Conservation (phyloP, 768 basidiomycete species). For the Rhizopogon rudus region DNA sequence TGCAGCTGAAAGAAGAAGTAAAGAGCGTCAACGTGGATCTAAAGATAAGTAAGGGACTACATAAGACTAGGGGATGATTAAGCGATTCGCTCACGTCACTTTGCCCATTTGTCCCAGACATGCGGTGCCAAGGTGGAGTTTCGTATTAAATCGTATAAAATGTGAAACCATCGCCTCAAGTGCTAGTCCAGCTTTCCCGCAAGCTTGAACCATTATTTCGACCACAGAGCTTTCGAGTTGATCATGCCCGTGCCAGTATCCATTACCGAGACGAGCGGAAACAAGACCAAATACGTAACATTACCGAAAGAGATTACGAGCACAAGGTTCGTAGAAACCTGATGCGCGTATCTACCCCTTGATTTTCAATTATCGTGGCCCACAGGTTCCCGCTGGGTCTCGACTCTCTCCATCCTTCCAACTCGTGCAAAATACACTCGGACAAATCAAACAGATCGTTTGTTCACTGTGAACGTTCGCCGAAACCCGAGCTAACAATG, state of each 20-base stretch:
- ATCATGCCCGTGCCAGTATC: slow-evolving; percentile 19
- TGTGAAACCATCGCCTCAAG: background rate
- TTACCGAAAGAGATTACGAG: slow-evolving; percentile 13
- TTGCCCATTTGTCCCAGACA: background rate
- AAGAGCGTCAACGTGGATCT: too few relatives aligned
- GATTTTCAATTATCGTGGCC: background rate
- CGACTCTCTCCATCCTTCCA: background rate
- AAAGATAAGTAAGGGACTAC: too few relatives aligned
- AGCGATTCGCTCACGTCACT: too few relatives aligned
- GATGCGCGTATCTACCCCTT: slow-evolving; percentile 2
- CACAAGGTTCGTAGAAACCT: slow-evolving; percentile 9
- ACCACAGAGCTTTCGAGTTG: background rate
- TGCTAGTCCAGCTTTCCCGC: background rate
- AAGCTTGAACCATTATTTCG: background rate
- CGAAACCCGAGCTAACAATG: background rate
- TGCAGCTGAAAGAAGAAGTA: too few relatives aligned
- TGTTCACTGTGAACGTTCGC: background rate
- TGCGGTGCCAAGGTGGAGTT: slow-evolving; percentile 19
- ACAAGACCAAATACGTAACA: slow-evolving; percentile 23
- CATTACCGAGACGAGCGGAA: slow-evolving; percentile 8
- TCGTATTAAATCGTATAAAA: background rate
- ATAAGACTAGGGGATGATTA: too few relatives aligned
- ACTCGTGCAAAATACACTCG: background rate
- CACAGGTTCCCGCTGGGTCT: background rate
- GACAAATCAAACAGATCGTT: background rate